These are phyloP conservation scores for Phialemonium atrogriseum DNA, from an alignment of 2,329 filamentous ascomycete species.

Conservation along the genomic window DNA sequence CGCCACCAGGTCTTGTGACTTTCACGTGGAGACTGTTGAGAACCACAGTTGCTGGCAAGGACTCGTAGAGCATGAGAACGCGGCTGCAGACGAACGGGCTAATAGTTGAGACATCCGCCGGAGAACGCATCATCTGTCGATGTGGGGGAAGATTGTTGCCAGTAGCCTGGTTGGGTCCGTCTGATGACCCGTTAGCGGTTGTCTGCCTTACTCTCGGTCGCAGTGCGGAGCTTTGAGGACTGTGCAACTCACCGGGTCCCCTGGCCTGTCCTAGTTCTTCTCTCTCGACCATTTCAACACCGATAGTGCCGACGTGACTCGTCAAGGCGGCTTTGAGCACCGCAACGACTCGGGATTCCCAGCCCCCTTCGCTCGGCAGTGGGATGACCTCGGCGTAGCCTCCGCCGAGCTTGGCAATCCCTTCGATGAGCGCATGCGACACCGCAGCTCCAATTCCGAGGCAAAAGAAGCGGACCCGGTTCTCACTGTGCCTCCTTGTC, in stretches of 20 bases:
- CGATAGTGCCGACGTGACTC: too few relatives aligned
- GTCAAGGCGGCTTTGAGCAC: slow-evolving; percentile 10
- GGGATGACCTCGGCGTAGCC: slow-evolving; percentile 35
- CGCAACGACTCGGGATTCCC: slow-evolving; percentile 11
- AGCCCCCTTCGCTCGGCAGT: slow-evolving; percentile 4
- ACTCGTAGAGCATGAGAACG: slow-evolving; percentile 8
- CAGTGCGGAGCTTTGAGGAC: too few relatives aligned
- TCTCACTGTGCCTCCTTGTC: slow-evolving; percentile 27
- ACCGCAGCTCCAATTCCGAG: slow-evolving; percentile 46
- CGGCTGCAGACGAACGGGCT: slow-evolving; percentile 7
- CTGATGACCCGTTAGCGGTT: too few relatives aligned
- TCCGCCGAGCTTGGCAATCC: slow-evolving; percentile 47
- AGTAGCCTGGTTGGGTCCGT: slow-evolving; percentile 1
- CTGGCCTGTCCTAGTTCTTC: too few relatives aligned
- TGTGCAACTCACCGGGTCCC: too few relatives aligned
- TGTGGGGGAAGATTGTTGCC: neutral
- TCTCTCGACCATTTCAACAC: too few relatives aligned
- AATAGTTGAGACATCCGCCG: slow-evolving; percentile 7
- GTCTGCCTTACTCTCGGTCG: too few relatives aligned
- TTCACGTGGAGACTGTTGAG: slow-evolving; percentile 4
- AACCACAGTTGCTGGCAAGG: neutral
- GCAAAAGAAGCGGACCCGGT: slow-evolving; percentile 44
- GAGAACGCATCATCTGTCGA: too few relatives aligned
- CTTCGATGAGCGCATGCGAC: slow-evolving; percentile 49
- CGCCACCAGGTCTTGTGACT: neutral